phyloP scores from a whole-genome alignment of 176 grass and related monocot species.

The Phragmites australis region DNA sequence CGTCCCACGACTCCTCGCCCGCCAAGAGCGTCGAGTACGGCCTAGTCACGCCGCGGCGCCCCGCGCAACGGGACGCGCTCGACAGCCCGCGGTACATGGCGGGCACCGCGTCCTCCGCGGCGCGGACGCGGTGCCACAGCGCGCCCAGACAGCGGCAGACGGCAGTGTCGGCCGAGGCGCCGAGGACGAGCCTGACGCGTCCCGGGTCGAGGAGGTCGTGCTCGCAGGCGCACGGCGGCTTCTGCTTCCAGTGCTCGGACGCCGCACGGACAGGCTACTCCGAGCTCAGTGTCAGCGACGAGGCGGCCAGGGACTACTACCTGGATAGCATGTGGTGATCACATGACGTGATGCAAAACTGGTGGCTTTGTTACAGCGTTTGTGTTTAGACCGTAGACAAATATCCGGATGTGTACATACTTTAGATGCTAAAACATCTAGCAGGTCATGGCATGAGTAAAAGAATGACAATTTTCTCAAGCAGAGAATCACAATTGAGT shows the following conservation, averaged over 20 bases:
- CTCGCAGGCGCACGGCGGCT: slow-evolving; percentile 33
- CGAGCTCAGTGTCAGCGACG: slow-evolving; percentile 25
- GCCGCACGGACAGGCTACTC: slow-evolving; percentile 27
- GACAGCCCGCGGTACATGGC: slow-evolving; percentile 77
- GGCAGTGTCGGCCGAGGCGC: slow-evolving; percentile 6
- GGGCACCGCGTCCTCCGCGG: slow-evolving; percentile 72
- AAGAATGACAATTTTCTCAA: too few species aligned
- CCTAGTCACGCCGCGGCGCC: slow-evolving; percentile 25
- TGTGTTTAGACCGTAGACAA: neutral
- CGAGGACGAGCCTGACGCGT: slow-evolving; percentile 29
- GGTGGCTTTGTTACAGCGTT: neutral
- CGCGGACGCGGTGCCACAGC: slow-evolving; percentile 70
- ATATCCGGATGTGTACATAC: slow-evolving; percentile 31
- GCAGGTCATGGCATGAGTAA: neutral
- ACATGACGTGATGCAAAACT: neutral
- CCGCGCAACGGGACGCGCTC: slow-evolving; percentile 29
- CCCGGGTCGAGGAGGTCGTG: slow-evolving; percentile 48
- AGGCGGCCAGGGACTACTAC: slow-evolving; percentile 69
- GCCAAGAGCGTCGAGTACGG: slow-evolving; percentile 48
- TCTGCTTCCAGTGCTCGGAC: slow-evolving; percentile 33
- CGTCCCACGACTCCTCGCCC: slow-evolving; percentile 36
- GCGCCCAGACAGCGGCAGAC: slow-evolving; percentile 53
- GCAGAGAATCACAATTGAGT: too few species aligned
- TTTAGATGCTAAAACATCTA: neutral
- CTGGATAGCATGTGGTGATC: slow-evolving; percentile 83